A percentile compares a stretch with the other conserved stretches of the same genome.
These are phyloP conservation scores for Magnolia changhungtana DNA, from an alignment of 164 flowering plant genomes.

Conservation along the genomic window DNA sequence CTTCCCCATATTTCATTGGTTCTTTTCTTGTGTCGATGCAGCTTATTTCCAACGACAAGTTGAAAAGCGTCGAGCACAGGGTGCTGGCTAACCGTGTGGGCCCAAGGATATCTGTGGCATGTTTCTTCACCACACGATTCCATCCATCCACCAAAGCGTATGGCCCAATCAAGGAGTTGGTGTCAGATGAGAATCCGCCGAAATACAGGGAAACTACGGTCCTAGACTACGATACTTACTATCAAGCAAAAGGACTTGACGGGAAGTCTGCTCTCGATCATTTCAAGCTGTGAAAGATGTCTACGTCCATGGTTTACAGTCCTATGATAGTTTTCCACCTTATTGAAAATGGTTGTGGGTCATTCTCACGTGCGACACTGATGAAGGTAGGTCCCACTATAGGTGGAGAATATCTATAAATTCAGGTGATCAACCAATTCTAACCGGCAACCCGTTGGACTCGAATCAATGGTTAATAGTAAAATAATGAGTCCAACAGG, in stretches of 20 bases:
- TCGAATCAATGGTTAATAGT: too few species aligned
- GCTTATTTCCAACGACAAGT: constrained; percentile 3
- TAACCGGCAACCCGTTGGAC: too few species aligned
- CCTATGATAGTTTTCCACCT: too few species aligned
- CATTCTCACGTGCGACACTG: too few species aligned
- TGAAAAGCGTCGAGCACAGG: constrained; percentile 29
- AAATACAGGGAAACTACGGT: constrained; percentile 11
- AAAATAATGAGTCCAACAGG: too few species aligned
- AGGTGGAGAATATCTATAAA: too few species aligned
- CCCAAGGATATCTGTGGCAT: constrained; percentile 32
- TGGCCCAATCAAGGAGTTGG: constrained; percentile 35
- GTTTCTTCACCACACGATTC: constrained; percentile 16
- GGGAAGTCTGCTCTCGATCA: neutral
- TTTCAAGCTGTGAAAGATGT: neutral
- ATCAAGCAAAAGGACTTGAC: neutral
- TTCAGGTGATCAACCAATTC: too few species aligned
- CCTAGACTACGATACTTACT: constrained; percentile 1
- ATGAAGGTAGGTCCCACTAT: too few species aligned
- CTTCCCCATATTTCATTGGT: neutral
- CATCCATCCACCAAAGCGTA: constrained; percentile 2
- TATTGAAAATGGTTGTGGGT: too few species aligned
- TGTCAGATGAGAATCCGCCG: constrained; percentile 24
- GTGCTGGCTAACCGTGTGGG: constrained; percentile 20
- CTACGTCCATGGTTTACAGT: too few species aligned
- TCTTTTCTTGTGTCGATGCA: neutral